These are phyloP conservation scores for Jaminaea rosea DNA, from an alignment of 1,284 basidiomycete species.

Conservation along the genomic window DNA sequence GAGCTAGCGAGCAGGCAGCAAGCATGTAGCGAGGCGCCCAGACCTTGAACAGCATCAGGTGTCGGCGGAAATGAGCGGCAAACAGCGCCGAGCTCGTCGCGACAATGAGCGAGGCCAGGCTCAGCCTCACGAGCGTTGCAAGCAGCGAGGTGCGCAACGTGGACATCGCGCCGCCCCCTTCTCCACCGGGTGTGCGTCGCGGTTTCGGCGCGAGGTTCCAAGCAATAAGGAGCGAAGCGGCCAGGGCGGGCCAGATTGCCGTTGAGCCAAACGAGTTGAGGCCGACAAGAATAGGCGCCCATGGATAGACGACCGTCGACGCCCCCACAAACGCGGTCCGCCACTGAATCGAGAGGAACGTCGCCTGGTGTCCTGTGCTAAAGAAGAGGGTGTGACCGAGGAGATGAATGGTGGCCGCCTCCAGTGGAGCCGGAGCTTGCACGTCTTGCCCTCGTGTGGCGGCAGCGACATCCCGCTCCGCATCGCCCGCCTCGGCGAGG, in stretches of 20 bases:
- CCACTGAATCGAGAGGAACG: slow-evolving; percentile 87
- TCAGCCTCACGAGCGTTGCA: slow-evolving; percentile 57
- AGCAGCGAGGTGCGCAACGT: slow-evolving; percentile 35
- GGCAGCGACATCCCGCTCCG: slow-evolving; percentile 20
- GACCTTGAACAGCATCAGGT: slow-evolving; percentile 98
- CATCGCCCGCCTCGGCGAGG: slow-evolving; percentile 32
- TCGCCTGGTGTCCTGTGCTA: slow-evolving; percentile 82
- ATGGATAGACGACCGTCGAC: slow-evolving; percentile 62
- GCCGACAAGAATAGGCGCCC: slow-evolving; percentile 67
- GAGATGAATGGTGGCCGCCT: slow-evolving; percentile 19
- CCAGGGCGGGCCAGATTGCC: slow-evolving; percentile 56
- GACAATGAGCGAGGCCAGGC: slow-evolving; percentile 63
- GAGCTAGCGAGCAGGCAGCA: slow-evolving; percentile 53
- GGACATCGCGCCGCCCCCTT: not conserved
- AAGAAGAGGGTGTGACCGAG: slow-evolving; percentile 60
- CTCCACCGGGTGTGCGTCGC: not conserved
- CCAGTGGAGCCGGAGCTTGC: slow-evolving; percentile 7
- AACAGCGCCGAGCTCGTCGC: slow-evolving; percentile 61
- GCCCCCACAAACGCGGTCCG: slow-evolving; percentile 68
- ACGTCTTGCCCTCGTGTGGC: too few species aligned
- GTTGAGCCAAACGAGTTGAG: slow-evolving; percentile 72
- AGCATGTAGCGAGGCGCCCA: slow-evolving; percentile 91
- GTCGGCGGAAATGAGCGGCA: slow-evolving; percentile 69
- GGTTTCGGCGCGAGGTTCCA: slow-evolving; percentile 73
- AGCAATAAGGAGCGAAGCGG: slow-evolving; percentile 64